Evolutionary conservation across 2,329 filamentous ascomycete species (phyloP), one percentile per base, ranked within the genome.

Genomic region (Talaromyces rugulosus): DNA sequence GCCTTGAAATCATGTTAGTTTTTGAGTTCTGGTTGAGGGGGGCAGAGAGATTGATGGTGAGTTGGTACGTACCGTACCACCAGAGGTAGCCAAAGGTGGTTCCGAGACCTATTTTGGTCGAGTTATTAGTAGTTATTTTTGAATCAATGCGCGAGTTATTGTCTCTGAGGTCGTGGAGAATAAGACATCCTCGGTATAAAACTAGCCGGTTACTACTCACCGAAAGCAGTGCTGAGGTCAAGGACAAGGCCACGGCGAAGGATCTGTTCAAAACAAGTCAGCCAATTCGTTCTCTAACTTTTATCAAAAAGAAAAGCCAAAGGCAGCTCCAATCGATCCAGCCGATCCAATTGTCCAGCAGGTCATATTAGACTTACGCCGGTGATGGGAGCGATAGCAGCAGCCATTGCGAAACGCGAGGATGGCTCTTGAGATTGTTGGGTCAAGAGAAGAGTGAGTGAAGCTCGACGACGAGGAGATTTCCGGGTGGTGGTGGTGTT

Each of bases 161-260:
- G 27, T 12, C 31, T 14, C 27, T 30, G 23, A 14, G 8, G 54
- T 62, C 52, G 33, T 34, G 33, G 23, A 23, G 23, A 23, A 23
- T 23, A 23, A 36, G 34, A 36, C 12, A 16, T 40, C 36, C 36
- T 40, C 36, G 36, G 36, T 40, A 40, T 40, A 33, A 9, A 9
- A 33, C 31, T 9, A 33, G 31, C 36, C 14, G 36, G 36, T 40
- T 40, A 14, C 5, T n/a, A 81, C 85, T 76, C 80, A 87, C 87
- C 87, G 71, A 87, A 78, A 67, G 85, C 84, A 73, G 87, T 85
- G 71, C 84, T 85, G 70, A 89, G 79, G 77, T 89, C 86, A 69
- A 89, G 81, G 69, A 89, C 86, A 63, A 89, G 79, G 72, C 81
- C 81, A 74, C 84, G 82, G 75, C 85, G 84, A 78, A 89, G 84